Evolutionary conservation across 306 rosid species (phyloP), one percentile per base, ranked within the genome.

Genomic region (Notholithocarpus densiflorus): DNA sequence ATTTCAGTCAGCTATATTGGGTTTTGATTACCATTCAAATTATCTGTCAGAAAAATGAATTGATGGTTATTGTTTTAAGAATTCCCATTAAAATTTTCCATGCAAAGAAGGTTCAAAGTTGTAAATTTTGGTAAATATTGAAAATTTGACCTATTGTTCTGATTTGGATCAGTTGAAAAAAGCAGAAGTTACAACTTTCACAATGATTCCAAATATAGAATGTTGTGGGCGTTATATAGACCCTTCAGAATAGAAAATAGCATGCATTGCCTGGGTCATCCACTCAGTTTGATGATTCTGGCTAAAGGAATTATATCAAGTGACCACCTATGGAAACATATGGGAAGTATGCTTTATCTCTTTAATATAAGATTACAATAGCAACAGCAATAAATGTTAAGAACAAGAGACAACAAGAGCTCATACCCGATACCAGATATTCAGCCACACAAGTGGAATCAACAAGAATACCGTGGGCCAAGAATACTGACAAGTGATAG

Each of bases 401-500:
- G 74, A 71, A 6, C 55, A 72, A n/a, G 9, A 51, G 27, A 73
- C 62, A 21, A 66, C 2, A 24, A 40, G 80, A 18, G 19, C 61
- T 31, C 92, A 6, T 95, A 95, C 99, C 97, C 99, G 92, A 79
- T 91, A 95, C 99, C 99, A 95, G 57, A 92, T 4, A 69, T 95
- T 95, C 85, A 95, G 87, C 98, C 96, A 93, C 72, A 80, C 66
- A 62, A 95, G 98, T 21, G 99, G 99, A 75, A 95, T 59, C 52
- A 95, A 54, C 85, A 95, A 88, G 90, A 95, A 91, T 32, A 87
- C 66, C 13, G 99, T 93, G n/a, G 99, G 99, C 99, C 99, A 95
- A 13, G 98, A 86, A 70, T 91, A 84, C 79, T 95, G 99, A 62
- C 98, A 91, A 11, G 88, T 84, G 52, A 95, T 23, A 34, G 91